Evolutionary conservation across 1,139 yeast genomes (phyloP), one percentile per base, ranked within the genome.

Genomic region (Scheffersomyces titani): DNA sequence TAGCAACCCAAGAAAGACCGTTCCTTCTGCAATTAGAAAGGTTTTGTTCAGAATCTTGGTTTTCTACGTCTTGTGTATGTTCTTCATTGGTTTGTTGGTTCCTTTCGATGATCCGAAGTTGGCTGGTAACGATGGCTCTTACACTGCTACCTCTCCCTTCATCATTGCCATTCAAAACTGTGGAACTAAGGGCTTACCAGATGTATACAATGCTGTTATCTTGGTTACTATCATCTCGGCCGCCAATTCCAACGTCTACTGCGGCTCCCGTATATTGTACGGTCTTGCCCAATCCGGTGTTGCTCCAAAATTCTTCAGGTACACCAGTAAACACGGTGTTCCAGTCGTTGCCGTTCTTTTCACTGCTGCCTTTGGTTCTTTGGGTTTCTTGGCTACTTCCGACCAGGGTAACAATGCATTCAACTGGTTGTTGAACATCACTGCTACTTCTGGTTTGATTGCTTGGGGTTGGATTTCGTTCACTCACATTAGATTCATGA

Each of bases 21-120:
- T 93, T 54, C 97, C 97, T 57, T 82, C 83, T 58, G 97, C 97
- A 44, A 90, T 91, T 66, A 85, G 88, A 66, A 90, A 90, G 68
- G 96, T 92, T 46, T 85, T 92, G 63, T 83, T 86, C 76, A 85
- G 98, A 74, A 91, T 93, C 64, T 72, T 90, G 61, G 76, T 92
- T 57, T 90, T 93, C 70, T 93, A 90, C 80, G 86, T 93, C 67
- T 80, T 89, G 18, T 87, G 93, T 13, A 82, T 92, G 63, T 81
- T 92, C 68, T 90, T 92, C 75, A 83, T 91, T 68, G 97, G 98
- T 36, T 73, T 92, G 65, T 80, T 90, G 57, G 93, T 92, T 52
- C 97, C 98, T 50, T 92, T 73, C 69, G 80, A 90, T 64, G 94
- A 91, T 66, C 82, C 85, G 44, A 71, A 70, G 53, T 73, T 77